Percentiles rank a stretch among this genome's conserved stretches.
Evolutionary conservation across 352 stramenopile genomes (phyloP).

Genomic region (Peronospora destructor): DNA sequence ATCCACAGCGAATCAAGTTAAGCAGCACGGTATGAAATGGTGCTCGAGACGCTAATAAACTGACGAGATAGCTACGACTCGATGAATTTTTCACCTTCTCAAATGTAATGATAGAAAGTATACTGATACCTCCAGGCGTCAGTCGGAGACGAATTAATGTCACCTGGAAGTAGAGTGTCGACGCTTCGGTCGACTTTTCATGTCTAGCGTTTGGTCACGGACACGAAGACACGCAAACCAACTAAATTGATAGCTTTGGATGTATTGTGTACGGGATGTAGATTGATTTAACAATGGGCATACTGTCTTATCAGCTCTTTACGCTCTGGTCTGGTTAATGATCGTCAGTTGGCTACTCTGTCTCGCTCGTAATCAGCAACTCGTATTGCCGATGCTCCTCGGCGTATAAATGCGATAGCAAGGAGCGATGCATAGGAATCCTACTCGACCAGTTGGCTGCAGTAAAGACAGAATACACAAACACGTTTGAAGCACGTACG

Average conservation of each 20-base stretch:
- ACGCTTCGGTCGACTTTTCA: too few relatives aligned
- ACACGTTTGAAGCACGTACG: background rate
- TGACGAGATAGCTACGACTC: slow-evolving; percentile 16
- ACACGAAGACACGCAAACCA: too few relatives aligned
- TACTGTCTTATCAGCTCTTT: slow-evolving; percentile 73
- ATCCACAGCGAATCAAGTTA: slow-evolving; percentile 92
- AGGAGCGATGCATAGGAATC: too few relatives aligned
- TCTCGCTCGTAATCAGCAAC: slow-evolving; percentile 32
- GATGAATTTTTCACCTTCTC: too few relatives aligned
- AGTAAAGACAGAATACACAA: too few relatives aligned
- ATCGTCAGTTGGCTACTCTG: slow-evolving; percentile 39
- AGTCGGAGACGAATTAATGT: too few relatives aligned
- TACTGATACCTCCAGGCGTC: too few relatives aligned
- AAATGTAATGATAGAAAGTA: too few relatives aligned
- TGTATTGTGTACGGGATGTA: slow-evolving; percentile 86
- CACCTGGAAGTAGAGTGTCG: too few relatives aligned
- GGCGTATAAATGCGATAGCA: slow-evolving; percentile 44
- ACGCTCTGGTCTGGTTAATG: slow-evolving; percentile 37
- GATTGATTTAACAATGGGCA: slow-evolving; percentile 95
- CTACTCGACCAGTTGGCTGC: too few relatives aligned
- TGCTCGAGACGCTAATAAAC: slow-evolving; percentile 43
- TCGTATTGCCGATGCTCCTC: slow-evolving; percentile 33
- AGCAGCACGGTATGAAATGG: slow-evolving; percentile 25
- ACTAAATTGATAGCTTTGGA: slow-evolving; percentile 21
- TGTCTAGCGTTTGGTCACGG: too few relatives aligned